A percentile compares a stretch with the other conserved stretches of the same genome.
These are phyloP conservation scores for Chrysoporthe cubensis DNA, from an alignment of 2,329 filamentous ascomycete species.

Conservation along the genomic window DNA sequence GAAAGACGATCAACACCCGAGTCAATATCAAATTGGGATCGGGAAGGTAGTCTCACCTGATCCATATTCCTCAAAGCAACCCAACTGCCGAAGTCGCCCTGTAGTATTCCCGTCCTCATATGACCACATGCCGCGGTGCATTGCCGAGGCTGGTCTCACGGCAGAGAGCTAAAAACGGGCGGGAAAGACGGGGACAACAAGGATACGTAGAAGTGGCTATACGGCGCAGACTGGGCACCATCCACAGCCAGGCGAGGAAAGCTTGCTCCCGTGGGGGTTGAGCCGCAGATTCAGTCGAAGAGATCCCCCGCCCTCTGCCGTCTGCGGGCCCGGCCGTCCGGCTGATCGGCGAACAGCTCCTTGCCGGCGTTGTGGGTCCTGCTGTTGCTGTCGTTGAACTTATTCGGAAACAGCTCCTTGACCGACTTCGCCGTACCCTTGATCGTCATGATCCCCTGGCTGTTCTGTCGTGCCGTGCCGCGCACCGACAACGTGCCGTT, in stretches of 20 bases:
- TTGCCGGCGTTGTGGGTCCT: slow-evolving; percentile 61
- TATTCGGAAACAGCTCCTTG: slow-evolving; percentile 72
- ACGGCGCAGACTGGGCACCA: not conserved
- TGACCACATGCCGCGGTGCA: not conserved
- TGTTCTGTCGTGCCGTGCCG: slow-evolving; percentile 55
- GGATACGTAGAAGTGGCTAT: not conserved
- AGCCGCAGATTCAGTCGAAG: slow-evolving; percentile 57
- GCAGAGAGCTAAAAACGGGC: not conserved
- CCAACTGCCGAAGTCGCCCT: not conserved
- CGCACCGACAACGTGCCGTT: slow-evolving; percentile 50
- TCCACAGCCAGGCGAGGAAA: not conserved
- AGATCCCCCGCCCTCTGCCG: slow-evolving; percentile 74
- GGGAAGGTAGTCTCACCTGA: slow-evolving; percentile 6
- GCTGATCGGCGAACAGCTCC: slow-evolving; percentile 68
- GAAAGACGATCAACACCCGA: not conserved
- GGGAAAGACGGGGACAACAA: not conserved
- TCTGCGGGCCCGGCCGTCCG: slow-evolving; percentile 48
- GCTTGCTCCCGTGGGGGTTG: not conserved
- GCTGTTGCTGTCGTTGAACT: slow-evolving; percentile 46
- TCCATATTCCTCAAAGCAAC: not conserved
- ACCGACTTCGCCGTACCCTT: slow-evolving; percentile 64
- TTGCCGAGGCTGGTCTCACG: not conserved
- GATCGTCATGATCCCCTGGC: slow-evolving; percentile 58
- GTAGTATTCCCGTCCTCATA: not conserved
- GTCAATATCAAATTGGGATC: not conserved